Percentiles rank a stretch among this genome's conserved stretches.
Conservation (phyloP, 2,329 filamentous ascomycete species). For the Didymella pinodella region DNA sequence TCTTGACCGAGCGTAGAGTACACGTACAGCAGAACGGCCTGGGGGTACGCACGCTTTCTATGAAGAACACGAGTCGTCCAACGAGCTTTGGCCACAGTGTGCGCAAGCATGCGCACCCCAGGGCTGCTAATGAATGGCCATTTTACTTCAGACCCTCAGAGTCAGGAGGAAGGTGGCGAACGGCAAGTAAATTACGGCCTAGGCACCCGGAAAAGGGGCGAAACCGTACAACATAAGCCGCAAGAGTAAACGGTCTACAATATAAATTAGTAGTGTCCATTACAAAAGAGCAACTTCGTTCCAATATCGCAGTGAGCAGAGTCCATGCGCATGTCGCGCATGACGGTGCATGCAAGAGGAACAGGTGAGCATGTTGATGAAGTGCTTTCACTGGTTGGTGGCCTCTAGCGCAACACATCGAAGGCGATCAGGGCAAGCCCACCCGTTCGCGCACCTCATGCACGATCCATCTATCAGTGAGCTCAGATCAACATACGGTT, state of each 20-base stretch:
- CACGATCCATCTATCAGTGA: conserved; percentile 2
- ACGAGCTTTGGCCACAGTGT: conserved; percentile 18
- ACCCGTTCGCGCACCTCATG: conserved; percentile 16
- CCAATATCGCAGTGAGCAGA: neutral
- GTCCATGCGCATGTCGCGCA: conserved; percentile 8
- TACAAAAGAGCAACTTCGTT: neutral
- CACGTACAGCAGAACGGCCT: conserved; percentile 14
- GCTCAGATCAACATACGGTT: neutral
- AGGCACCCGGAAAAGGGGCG: conserved; percentile 20
- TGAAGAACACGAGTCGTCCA: conserved; percentile 11
- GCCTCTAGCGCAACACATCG: neutral
- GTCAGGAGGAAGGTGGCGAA: conserved; percentile 21
- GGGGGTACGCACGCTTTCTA: conserved; percentile 21
- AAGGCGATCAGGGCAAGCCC: conserved; percentile 12
- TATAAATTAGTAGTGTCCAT: no score
- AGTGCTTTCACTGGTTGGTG: neutral
- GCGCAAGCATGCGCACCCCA: conserved; percentile 14
- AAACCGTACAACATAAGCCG: conserved; percentile 14
- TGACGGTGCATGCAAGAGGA: conserved; percentile 10
- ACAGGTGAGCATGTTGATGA: neutral
- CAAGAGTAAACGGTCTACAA: neutral
- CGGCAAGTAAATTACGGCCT: conserved; percentile 22
- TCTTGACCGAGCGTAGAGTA: conserved; percentile 11
- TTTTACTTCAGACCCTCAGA: conserved; percentile 7
- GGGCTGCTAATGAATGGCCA: conserved; percentile 18